Base-by-base conservation (phyloP, 352 stramenopile species). In the Phytopythium vexans region DNA sequence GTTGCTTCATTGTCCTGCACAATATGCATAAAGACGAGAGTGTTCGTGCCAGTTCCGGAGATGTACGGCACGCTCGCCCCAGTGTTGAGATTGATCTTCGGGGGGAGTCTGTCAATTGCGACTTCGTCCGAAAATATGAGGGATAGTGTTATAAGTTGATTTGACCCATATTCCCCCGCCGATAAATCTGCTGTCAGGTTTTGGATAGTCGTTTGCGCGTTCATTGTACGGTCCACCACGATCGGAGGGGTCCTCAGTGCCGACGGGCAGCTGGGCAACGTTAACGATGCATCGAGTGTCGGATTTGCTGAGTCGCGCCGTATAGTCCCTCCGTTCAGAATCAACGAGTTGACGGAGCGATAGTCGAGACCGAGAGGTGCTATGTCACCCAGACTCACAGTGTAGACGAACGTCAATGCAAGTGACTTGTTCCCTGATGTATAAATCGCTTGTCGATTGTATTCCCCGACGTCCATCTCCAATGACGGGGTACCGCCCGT, bases 101-200 rank as follows among this genome's bases (percentile, higher is more conserved):
- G 43, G 7, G 81, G 43, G 7, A 72, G 58, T 15, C 77, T 68
- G 37, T 75, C 66, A 15, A 93, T 61, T 21, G 50, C 62, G n/a
- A 95, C 79, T 64, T 89, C 79, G 42, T 93, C 82, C 0, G 85
- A 85, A 48, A 93, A 92, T 4, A 58, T 77, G 37, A 95, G 52
- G 7, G 67, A 74, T 37, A 93, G 64, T 10, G 67, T 75, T 36
- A 95, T 83, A 21, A 90, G 66, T 52, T 93, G 81, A 21, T 90
- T 88, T 3, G 63, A 68, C 12, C 85, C 85, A 37, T 92, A 95
- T 1, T 77, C 68, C 0, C 77, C 85, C 5, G 68, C 50, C 3
- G 46, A 10, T 3, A 84, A 56, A 47, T 93, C 77, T 2, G 74
- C 74, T 8, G 63, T 67, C 3, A 93, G 57, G 7, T 50, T 64